Evolutionary conservation across 176 grass and related monocot species (phyloP), one percentile per base, ranked within the genome.

Genomic region (Bromus sterilis): DNA sequence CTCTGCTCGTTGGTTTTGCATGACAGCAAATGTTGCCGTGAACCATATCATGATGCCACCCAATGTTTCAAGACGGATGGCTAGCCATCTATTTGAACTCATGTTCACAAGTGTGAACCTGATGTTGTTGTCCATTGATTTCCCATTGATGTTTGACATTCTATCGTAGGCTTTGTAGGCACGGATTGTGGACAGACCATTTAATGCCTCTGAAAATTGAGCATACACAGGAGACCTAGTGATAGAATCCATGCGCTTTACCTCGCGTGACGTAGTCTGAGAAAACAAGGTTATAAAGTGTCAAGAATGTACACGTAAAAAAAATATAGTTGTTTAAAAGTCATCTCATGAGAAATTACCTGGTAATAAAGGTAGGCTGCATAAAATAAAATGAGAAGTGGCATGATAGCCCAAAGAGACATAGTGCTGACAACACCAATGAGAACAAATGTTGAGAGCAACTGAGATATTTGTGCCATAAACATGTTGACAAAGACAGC

Each of bases 11-110:
- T 98, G 96, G 74, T 95, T 95, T 93, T 98, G 96, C 92, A 98
- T 86, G 23, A 98, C 96, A 60, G 93, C 96, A 88, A 98, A 95
- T 78, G 93, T 93, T 80, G 96, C 96, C n/a, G 90, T 95, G 74
- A 98, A 93, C 93, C 93, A 98, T 71, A 98, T 95, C 96, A 98
- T 98, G 79, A 98, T 86, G 30, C 96, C 96, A 39, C 96, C 96
- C 80, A 98, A 63, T 66, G 90, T 98, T 78, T 98, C 96, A 67
- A 98, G 91, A 28, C 96, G 96, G 79, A 98, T 98, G 24, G 71
- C 96, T 63, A 98, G 82, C 96, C 96, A 98, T 57, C 96, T 88
- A 81, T 98, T 98, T 74, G 89, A 82, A 82, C 93, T 78, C 86
- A 95, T 89, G 59, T 93, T 98, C 56, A 98, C 90, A 7, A 98